Conservation (phyloP, 1,284 basidiomycete genomes). For the Singerocomus rubriflavus region DNA sequence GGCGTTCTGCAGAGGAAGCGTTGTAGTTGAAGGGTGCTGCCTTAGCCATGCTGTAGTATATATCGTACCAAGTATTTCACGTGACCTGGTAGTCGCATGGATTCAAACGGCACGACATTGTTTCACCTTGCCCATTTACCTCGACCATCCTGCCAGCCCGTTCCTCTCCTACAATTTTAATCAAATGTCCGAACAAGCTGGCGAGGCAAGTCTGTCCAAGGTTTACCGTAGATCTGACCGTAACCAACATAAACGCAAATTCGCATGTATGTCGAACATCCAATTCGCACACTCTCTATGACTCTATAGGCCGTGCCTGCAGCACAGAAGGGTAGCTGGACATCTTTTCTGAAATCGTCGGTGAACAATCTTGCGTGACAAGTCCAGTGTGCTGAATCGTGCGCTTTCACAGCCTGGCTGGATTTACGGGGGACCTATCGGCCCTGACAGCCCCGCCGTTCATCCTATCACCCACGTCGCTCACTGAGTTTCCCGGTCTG, state of each 20-base stretch:
- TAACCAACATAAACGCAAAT: constrained; percentile 32
- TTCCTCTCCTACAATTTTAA: constrained; percentile 3
- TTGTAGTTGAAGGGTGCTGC: constrained; percentile 33
- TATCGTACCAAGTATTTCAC: constrained; percentile 20
- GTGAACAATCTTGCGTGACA: constrained; percentile 26
- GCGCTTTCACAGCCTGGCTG: constrained; percentile 56
- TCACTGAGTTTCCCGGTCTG: constrained; percentile 86
- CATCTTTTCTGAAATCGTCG: constrained; percentile 79
- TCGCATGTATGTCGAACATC: constrained; percentile 33
- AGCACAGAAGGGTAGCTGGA: constrained; percentile 73
- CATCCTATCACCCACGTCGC: constrained; percentile 82
- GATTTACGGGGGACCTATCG: constrained; percentile 89
- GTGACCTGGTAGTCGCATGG: constrained; percentile 14
- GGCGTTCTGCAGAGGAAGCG: constrained; percentile 83
- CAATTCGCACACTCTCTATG: constrained; percentile 22
- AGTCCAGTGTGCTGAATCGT: constrained; percentile 10
- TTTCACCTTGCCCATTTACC: constrained; percentile 7
- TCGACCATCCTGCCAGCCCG: constrained; percentile 16
- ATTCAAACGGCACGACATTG: background rate
- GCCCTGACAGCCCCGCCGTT: constrained; percentile 94
- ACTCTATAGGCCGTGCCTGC: constrained; percentile 63
- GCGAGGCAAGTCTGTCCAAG: constrained; percentile 38
- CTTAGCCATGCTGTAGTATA: constrained; percentile 20
- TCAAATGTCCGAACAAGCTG: constrained; percentile 41
- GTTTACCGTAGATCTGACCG: constrained; percentile 29